phyloP scores from a whole-genome alignment of 2,329 filamentous ascomycete genomes.

The Claviceps spartinae region DNA sequence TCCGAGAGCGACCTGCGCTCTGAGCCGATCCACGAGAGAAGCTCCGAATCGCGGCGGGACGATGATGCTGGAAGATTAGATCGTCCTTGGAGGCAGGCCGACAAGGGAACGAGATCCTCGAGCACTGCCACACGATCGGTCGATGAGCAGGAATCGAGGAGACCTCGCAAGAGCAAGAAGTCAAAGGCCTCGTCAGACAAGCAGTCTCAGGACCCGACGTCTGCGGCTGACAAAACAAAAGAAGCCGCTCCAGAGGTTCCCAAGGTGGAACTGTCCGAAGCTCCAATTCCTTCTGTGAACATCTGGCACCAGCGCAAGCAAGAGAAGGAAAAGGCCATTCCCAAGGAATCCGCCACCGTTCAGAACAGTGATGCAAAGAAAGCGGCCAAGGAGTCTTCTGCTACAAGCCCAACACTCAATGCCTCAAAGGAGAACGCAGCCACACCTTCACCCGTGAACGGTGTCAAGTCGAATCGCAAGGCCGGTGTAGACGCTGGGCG shows the following conservation, averaged over 20 bases:
- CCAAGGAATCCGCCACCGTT: constrained; percentile 15
- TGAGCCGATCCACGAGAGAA: constrained; percentile 20
- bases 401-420: constrained; percentile 5
- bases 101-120: constrained; percentile 41
- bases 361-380: constrained; percentile 31
- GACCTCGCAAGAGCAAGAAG: constrained; percentile 49
- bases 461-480: constrained; percentile 29
- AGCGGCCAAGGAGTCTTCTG: constrained; percentile 10
- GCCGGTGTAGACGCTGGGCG: constrained; percentile 25
- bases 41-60: constrained; percentile 21
- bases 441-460: constrained; percentile 16
- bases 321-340: constrained; percentile 40
- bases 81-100: constrained; percentile 27
- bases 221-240: constrained; percentile 43
- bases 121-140: constrained; percentile 52
- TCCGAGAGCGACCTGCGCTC: constrained; percentile 25
- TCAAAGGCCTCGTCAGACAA: constrained; percentile 28
- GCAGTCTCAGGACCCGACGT: constrained; percentile 34
- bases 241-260: constrained; percentile 28
- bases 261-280: constrained; percentile 60
- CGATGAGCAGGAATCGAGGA: constrained; percentile 40
- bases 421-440: constrained; percentile 12
- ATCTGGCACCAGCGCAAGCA: constrained; percentile 73
- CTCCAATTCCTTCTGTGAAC: constrained; percentile 73
- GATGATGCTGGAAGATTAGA: constrained; percentile 26